Evolutionary conservation across 2,329 filamentous ascomycete species (phyloP).

Genomic region (Ophiostoma novo-ulmi): DNA sequence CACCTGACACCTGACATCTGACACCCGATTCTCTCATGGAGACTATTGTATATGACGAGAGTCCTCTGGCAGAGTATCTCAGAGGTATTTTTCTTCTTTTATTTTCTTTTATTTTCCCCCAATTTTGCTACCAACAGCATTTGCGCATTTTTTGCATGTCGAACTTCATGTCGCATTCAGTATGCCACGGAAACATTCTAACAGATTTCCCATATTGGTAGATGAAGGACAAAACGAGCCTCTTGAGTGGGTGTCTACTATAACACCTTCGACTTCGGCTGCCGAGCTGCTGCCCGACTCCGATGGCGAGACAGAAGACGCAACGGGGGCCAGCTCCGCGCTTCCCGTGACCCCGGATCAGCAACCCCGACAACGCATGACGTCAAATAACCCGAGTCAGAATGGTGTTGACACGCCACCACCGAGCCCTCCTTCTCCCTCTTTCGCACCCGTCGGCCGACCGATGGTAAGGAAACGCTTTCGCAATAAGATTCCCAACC

Average conservation of each 20-base stretch:
- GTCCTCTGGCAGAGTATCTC: constrained; percentile 82
- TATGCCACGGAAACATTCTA: constrained; percentile 19
- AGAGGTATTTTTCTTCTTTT: constrained; percentile 59
- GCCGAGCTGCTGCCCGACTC: constrained; percentile 21
- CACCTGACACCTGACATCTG: constrained; percentile 35
- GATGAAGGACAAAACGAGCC: constrained; percentile 48
- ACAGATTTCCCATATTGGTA: constrained; percentile 29
- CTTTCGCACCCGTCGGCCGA: constrained; percentile 54
- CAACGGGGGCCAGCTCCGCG: neutral
- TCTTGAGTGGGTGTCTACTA: constrained; percentile 45
- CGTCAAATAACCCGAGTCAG: constrained; percentile 17
- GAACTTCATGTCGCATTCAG: neutral
- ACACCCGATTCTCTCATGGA: constrained; percentile 61
- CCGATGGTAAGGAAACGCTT: constrained; percentile 52
- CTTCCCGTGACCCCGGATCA: constrained; percentile 24
- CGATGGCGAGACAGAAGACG: neutral
- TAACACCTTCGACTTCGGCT: constrained; percentile 21
- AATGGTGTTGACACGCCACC: constrained; percentile 40
- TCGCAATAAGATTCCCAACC: constrained; percentile 44
- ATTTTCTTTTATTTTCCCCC: neutral
- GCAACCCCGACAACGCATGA: constrained; percentile 16
- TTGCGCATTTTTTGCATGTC: neutral
- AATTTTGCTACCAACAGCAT: neutral
- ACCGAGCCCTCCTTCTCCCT: constrained; percentile 42
- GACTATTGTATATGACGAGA: constrained; percentile 78